Percentiles rank a stretch among this genome's conserved stretches.
Evolutionary conservation across 768 basidiomycete species (phyloP).

Genomic region (Lentinula raphanica): DNA sequence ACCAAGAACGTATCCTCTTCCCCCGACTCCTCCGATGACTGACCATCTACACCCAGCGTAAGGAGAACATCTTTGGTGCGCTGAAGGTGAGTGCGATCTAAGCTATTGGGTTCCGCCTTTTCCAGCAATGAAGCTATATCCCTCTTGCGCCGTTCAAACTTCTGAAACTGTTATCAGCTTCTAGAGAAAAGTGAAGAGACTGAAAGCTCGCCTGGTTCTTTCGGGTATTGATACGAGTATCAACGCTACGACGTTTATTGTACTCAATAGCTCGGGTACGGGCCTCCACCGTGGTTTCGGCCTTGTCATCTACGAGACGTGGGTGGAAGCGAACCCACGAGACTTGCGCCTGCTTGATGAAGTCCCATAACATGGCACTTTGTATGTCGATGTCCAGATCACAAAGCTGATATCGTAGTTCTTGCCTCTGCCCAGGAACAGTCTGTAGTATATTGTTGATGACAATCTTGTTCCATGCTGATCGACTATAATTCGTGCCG

Average conservation of each 20-base stretch:
- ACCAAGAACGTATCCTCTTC: no score
- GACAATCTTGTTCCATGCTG: neutral
- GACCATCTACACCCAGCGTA: no score
- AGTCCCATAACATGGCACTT: neutral
- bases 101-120: no score
- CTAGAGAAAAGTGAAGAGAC: neutral
- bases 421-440: neutral
- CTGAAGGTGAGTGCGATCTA: no score
- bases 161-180: neutral
- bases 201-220: neutral
- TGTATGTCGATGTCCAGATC: neutral
- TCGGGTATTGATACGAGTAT: no score
- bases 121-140: no score
- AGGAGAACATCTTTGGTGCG: no score
- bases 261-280: no score
- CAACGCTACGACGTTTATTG: no score
- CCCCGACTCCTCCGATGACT: neutral
- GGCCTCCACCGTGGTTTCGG: no score
- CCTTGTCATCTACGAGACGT: no score
- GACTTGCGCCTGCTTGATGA: neutral
- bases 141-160: neutral
- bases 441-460: neutral
- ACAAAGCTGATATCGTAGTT: neutral
- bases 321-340: neutral
- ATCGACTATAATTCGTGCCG: neutral